phyloP scores from a whole-genome alignment of 805 yeast species.

The Komagataella kurtzmanii region DNA sequence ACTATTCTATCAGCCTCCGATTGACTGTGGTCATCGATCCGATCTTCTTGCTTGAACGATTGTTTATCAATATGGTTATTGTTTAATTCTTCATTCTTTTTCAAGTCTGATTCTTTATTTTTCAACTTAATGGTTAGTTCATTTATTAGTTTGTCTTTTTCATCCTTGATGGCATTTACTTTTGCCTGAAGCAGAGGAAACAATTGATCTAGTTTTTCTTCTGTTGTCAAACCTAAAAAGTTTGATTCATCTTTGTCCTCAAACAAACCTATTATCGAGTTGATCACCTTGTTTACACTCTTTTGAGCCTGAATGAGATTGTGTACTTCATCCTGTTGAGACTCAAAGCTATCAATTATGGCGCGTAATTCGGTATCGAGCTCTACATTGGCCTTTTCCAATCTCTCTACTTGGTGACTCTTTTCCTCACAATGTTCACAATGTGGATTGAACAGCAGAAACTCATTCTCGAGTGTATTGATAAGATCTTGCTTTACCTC shows the following conservation, averaged over 20 bases:
- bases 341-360: not conserved
- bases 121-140: constrained; percentile 1
- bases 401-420: constrained; percentile 1
- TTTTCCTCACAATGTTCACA: constrained; percentile 2
- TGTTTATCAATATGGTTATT: constrained; percentile 7
- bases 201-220: not conserved
- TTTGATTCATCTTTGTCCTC: constrained; percentile 4
- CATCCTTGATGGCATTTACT: not conserved
- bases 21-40: constrained; percentile 4
- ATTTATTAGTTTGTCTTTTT: not conserved
- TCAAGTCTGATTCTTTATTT: not conserved
- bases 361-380: not conserved
- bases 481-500: constrained; percentile 4
- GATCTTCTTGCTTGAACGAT: constrained; percentile 5
- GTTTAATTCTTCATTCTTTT: constrained; percentile 6
- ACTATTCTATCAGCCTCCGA: not conserved
- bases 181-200: not conserved
- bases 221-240: not conserved
- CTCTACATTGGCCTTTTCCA: constrained; percentile 1
- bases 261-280: constrained; percentile 1
- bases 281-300: not conserved
- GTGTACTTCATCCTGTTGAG: not conserved
- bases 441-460: not conserved
- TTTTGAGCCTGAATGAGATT: not conserved
- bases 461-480: constrained; percentile 2